phyloP scores from a whole-genome alignment of 176 grass and related monocot species.

The Hordeum marinum region DNA sequence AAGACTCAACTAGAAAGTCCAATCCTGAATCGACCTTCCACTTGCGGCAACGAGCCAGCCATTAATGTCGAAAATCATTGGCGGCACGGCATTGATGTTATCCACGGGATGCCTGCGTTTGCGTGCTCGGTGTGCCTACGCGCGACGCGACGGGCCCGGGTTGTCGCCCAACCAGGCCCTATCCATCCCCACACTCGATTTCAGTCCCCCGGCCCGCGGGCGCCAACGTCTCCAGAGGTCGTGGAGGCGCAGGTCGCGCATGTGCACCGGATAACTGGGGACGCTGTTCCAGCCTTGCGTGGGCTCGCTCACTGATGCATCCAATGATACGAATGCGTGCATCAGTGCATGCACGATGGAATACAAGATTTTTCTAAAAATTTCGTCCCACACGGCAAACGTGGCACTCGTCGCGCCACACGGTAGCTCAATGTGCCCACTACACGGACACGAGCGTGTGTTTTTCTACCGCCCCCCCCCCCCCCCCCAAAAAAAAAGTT shows the following conservation, averaged over 20 bases:
- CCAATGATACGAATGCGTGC: not conserved
- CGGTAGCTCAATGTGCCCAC: not conserved
- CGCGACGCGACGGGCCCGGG: not conserved
- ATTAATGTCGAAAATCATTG: conserved; percentile 23
- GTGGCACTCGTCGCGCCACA: not conserved
- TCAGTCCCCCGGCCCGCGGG: not conserved
- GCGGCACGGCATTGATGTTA: conserved; percentile 22
- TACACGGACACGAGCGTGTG: not conserved
- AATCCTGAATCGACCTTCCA: not conserved
- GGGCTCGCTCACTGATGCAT: not conserved
- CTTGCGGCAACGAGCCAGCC: not conserved
- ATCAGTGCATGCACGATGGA: not conserved
- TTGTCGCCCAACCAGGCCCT: not conserved
- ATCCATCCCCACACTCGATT: not conserved
- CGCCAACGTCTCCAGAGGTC: not conserved
- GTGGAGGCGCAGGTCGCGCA: not conserved
- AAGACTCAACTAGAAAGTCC: not conserved
- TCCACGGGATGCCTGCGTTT: conserved; percentile 7
- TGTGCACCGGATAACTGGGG: not conserved
- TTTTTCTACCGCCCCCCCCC: too few species aligned
- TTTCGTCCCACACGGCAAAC: too few species aligned
- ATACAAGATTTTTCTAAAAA: too few species aligned
- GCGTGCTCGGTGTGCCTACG: not conserved
- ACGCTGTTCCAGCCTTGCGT: not conserved
- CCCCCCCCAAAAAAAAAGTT: not conserved